Base-by-base conservation (phyloP, 148 eudicot genomes). In the Vaccinium corymbosum region DNA sequence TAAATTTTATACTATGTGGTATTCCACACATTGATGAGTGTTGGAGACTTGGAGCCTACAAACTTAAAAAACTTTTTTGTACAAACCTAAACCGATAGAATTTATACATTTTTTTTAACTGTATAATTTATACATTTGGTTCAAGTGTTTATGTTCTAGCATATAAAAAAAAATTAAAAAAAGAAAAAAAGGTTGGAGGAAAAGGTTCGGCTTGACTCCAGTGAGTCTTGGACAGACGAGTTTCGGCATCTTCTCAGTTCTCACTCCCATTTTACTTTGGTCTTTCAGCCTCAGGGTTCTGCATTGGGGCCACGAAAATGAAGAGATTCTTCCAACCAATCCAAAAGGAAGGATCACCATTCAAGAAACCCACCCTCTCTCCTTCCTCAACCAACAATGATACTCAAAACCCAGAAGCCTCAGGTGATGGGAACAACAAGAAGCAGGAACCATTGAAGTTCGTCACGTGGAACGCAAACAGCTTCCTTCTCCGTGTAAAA, bases 391-490 rank as follows among this genome's bases (percentile, higher is more conserved):
- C n/a, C 3, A 82, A 75, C 19, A 82, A 85, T 6, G 75, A 75
- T 53, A 48, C 62, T 8, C 84, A 82, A 32, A 77, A 29, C 62
- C 80, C 81, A 75, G 83, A 84, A 78, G 79, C 75, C 52, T 71
- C 88, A 74, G 61, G 35, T 57, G 86, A 79, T 20, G 85, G 71
- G 17, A 66, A 85, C 29, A 73, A 27, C 70, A 42, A 85, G 38
- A 91, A 85, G 55, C 90, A 91, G 78, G 97, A 97, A 72, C 99
- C 98, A 20, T 79, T 85, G 78, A 97, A 93, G 93, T 97, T 94
- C 88, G 20, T 97, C 75, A 94, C 99, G n/a, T 97, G 99, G 99
- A 97, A 97, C 83, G 99, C 98, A 7, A 97, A 97, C 71, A 95
- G 98, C 80, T 93, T 97, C 35, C 93, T 97, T 56, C 93, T 97